A percentile compares a stretch with the other conserved stretches of the same genome.
These are phyloP conservation scores for Ophiostoma pallidulum DNA, from an alignment of 2,329 filamentous ascomycete species.

Conservation along the genomic window DNA sequence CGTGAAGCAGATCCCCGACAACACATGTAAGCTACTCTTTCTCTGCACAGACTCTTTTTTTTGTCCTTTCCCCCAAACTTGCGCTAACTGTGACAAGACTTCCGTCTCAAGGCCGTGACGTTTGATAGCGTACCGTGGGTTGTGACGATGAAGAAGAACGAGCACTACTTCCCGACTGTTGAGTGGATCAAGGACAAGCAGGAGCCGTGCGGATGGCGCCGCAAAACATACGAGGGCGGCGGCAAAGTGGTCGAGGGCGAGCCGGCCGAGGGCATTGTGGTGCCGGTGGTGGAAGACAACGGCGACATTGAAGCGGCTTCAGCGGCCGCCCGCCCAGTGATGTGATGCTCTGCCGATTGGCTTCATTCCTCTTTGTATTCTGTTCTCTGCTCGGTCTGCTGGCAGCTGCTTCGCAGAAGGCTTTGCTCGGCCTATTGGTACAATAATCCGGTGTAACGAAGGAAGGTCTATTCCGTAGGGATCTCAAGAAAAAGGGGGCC, in stretches of 20 bases:
- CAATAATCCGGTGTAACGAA: too few species aligned
- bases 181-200: slow-evolving; percentile 57
- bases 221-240: slow-evolving; percentile 52
- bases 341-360: background rate
- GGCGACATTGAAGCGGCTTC: slow-evolving; percentile 22
- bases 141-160: slow-evolving; percentile 99
- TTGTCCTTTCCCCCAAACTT: too few species aligned
- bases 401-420: too few species aligned
- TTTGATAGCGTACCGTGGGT: slow-evolving; percentile 99
- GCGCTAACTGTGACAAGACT: slow-evolving; percentile 48
- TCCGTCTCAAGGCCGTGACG: slow-evolving; percentile 92
- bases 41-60: background rate
- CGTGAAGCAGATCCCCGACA: slow-evolving; percentile 83
- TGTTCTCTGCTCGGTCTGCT: too few species aligned
- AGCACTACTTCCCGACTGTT: slow-evolving; percentile 78
- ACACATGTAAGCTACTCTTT: slow-evolving; percentile 60
- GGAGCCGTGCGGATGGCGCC: slow-evolving; percentile 52
- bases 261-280: slow-evolving; percentile 37
- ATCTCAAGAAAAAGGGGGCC: too few species aligned
- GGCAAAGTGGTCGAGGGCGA: slow-evolving; percentile 45
- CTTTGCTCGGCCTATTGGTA: too few species aligned
- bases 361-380: background rate
- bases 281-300: slow-evolving; percentile 30
- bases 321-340: background rate
- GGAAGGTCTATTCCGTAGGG: too few species aligned